Evolutionary conservation across 2,329 filamentous ascomycete genomes (phyloP), one percentile per base, ranked within the genome.

Genomic region (Microsporum ferrugineum): DNA sequence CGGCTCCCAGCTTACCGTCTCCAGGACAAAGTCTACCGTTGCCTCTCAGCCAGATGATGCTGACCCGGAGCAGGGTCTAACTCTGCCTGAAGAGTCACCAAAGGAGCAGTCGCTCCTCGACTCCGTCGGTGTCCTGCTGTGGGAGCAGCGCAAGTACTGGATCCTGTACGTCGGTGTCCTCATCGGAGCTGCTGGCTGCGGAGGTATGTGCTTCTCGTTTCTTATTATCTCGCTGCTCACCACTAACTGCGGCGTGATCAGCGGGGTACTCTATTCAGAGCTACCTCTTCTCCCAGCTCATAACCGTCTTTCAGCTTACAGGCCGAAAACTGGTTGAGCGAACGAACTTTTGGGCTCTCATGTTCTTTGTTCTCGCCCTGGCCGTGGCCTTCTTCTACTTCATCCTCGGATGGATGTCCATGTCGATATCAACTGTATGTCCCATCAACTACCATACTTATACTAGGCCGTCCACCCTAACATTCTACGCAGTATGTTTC

Each of bases 301-400:
- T 82, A 41, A 66, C 74, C 49, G 77, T 78, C 2, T 83, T 82
- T 62, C 73, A 74, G 43, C 70, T 76, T 39, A 72, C 69, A 12
- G 72, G 75, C 0, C 58, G 68, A 6, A 68, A 72, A 63, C 74
- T 76, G 2, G 69, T 73, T 23, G 62, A 73, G 1, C 69, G 75
- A 58, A 77, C 75, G 7, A 74, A 82, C 64, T 81, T 82, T 66
- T 82, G 76, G 69, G 73, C 79, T 0, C 72, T 83, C 10, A 82
- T 83, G 79, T 82, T 83, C 67, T 81, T 83, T 66, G 68, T 82
- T 5, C 74, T 82, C 4, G 79, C 80, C 0, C 64, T 83, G 6
- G 77, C 71, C 1, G 77, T 79, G 36, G 69, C 75, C 0, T 47
- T 74, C 2, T 75, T 71, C 38, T 83, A 79, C 63, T 76, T 75